phyloP scores from a whole-genome alignment of 2,329 filamentous ascomycete genomes.

The Curvularia sp. region DNA sequence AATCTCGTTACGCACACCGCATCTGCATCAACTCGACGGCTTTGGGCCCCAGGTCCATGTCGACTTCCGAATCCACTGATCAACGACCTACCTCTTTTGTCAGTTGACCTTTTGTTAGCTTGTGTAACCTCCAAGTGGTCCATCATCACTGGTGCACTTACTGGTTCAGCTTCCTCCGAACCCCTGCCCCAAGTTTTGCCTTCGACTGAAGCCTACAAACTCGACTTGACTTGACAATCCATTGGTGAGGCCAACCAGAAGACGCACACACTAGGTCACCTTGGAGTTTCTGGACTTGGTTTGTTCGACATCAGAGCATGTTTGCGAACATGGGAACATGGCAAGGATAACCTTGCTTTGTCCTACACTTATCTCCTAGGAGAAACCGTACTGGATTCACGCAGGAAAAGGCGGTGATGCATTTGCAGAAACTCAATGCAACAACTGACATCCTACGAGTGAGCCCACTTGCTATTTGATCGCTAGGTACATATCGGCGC shows the following conservation, averaged over 20 bases:
- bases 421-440: conserved; percentile 41
- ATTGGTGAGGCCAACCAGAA: conserved; percentile 7
- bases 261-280: conserved; percentile 9
- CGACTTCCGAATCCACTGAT: neutral
- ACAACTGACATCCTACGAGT: conserved; percentile 29
- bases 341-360: conserved; percentile 16
- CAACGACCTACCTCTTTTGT: neutral
- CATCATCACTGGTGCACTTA: neutral
- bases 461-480: conserved; percentile 17
- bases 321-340: neutral
- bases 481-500: conserved; percentile 21
- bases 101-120: neutral
- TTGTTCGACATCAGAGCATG: conserved; percentile 4
- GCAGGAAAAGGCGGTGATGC: conserved; percentile 27
- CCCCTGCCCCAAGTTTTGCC: neutral
- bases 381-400: conserved; percentile 22
- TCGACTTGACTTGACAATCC: neutral
- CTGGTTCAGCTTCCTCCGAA: neutral
- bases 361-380: conserved; percentile 19
- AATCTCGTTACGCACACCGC: conserved; percentile 25
- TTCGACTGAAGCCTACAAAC: neutral
- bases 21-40: conserved; percentile 2
- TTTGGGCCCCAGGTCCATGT: conserved; percentile 1
- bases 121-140: neutral
- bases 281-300: conserved; percentile 23